phyloP scores from a whole-genome alignment of 2,329 filamentous ascomycete species.

The Lojkania enalia region DNA sequence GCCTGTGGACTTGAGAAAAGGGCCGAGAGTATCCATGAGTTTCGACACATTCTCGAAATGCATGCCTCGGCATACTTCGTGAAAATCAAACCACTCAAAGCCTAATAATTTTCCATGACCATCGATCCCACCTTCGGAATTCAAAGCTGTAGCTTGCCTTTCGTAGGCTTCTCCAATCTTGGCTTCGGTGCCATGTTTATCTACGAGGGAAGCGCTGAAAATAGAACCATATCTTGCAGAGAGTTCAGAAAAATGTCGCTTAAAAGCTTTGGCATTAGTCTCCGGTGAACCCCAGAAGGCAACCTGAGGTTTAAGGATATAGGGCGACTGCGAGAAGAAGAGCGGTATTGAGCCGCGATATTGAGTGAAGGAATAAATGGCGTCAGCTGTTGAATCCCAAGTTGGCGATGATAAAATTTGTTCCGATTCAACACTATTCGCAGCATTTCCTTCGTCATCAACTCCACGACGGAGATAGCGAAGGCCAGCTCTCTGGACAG shows the following conservation, averaged over 20 bases:
- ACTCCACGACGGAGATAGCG: slow-evolving; percentile 88
- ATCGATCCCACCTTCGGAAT: slow-evolving; percentile 59
- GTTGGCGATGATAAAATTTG: slow-evolving; percentile 78
- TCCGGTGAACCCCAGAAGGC: slow-evolving; percentile 78
- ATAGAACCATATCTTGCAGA: slow-evolving; percentile 71
- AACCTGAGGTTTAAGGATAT: slow-evolving; percentile 86
- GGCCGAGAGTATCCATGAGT: slow-evolving; percentile 70
- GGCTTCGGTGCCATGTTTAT: slow-evolving; percentile 82
- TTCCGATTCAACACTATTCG: slow-evolving; percentile 93
- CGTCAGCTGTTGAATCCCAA: slow-evolving; percentile 62
- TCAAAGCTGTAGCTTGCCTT: slow-evolving; percentile 66
- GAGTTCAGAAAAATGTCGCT: slow-evolving; percentile 75
- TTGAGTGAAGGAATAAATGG: slow-evolving; percentile 82
- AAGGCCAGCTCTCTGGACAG: slow-evolving; percentile 80
- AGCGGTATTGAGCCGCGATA: slow-evolving; percentile 88
- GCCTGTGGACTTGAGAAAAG: slow-evolving; percentile 69
- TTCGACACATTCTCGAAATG: slow-evolving; percentile 92
- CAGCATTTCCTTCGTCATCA: slow-evolving; percentile 84
- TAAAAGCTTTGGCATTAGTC: slow-evolving; percentile 77
- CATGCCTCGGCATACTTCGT: slow-evolving; percentile 90
- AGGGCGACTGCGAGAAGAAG: slow-evolving; percentile 94
- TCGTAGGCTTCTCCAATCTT: slow-evolving; percentile 80
- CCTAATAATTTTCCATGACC: slow-evolving; percentile 55
- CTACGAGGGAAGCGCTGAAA: slow-evolving; percentile 81
- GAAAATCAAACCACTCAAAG: slow-evolving; percentile 98